phyloP scores from a whole-genome alignment of 129 eudicot species.

The Centrapalus pauciflorus region DNA sequence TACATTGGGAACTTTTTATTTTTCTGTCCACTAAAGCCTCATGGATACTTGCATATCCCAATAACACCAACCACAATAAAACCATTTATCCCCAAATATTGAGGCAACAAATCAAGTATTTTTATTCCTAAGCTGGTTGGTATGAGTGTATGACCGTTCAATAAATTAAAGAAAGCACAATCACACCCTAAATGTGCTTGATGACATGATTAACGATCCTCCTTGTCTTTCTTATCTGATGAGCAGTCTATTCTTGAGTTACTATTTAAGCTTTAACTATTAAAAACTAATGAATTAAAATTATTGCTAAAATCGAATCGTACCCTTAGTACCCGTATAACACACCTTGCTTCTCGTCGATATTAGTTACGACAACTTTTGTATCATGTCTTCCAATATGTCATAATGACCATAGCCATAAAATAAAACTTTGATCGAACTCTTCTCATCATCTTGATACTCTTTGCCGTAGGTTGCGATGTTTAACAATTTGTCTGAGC shows the following conservation, averaged over 20 bases:
- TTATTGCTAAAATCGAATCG: not conserved
- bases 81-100: not conserved
- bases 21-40: no score
- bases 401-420: conserved; percentile 93
- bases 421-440: conserved; percentile 58
- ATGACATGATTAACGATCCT: conserved; percentile 1
- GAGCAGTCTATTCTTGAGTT: conserved; percentile 5
- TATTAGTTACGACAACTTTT: conserved; percentile 13
- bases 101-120: not conserved
- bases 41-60: not conserved
- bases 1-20: no score
- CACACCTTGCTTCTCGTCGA: conserved; percentile 19
- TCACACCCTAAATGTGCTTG: conserved; percentile 5
- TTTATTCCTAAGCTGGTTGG: conserved; percentile 15
- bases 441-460: conserved; percentile 43
- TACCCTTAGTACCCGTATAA: not conserved
- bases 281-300: not conserved
- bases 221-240: not conserved
- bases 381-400: conserved; percentile 44
- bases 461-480: conserved; percentile 83
- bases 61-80: not conserved
- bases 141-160: no score
- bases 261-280: conserved; percentile 2
- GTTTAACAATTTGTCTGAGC: conserved; percentile 37
- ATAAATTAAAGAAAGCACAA: not conserved